Evolutionary conservation across 352 stramenopile genomes (phyloP).

Genomic region (Globisporangium uncinulatum): DNA sequence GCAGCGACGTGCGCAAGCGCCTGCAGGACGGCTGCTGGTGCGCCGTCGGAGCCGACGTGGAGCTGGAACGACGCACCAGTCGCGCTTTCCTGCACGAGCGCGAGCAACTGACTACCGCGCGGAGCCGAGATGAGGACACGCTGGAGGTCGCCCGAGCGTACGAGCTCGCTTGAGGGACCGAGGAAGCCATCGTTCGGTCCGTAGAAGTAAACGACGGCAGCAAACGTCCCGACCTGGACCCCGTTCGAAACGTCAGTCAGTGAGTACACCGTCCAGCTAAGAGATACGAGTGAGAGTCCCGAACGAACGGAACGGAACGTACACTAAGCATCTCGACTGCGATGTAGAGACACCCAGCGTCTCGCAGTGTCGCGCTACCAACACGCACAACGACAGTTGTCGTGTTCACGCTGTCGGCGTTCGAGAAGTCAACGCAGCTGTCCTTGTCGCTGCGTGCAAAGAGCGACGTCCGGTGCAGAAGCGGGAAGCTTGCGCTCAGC

Average conservation of each 20-base stretch:
- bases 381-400: slow-evolving; percentile 13
- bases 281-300: not conserved
- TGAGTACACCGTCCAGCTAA: too few species aligned
- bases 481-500: slow-evolving; percentile 20
- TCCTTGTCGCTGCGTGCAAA: slow-evolving; percentile 7
- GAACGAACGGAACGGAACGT: slow-evolving; percentile 4
- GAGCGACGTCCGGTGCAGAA: slow-evolving; percentile 15
- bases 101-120: slow-evolving; percentile 18
- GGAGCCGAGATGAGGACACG: slow-evolving; percentile 21
- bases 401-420: not conserved
- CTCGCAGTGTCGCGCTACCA: not conserved
- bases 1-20: slow-evolving; percentile 15
- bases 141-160: slow-evolving; percentile 20
- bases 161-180: slow-evolving; percentile 10
- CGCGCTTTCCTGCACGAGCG: slow-evolving; percentile 25
- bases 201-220: slow-evolving; percentile 16
- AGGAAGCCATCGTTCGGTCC: slow-evolving; percentile 7
- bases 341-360: slow-evolving; percentile 14
- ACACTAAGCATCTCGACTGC: slow-evolving; percentile 36
- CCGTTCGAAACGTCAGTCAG: too few species aligned
- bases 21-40: slow-evolving; percentile 16
- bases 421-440: slow-evolving; percentile 7
- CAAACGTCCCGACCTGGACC: slow-evolving; percentile 16
- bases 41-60: slow-evolving; percentile 35
- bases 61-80: slow-evolving; percentile 19